phyloP scores from a whole-genome alignment of 805 yeast species.

The Candida broadrunensis region DNA sequence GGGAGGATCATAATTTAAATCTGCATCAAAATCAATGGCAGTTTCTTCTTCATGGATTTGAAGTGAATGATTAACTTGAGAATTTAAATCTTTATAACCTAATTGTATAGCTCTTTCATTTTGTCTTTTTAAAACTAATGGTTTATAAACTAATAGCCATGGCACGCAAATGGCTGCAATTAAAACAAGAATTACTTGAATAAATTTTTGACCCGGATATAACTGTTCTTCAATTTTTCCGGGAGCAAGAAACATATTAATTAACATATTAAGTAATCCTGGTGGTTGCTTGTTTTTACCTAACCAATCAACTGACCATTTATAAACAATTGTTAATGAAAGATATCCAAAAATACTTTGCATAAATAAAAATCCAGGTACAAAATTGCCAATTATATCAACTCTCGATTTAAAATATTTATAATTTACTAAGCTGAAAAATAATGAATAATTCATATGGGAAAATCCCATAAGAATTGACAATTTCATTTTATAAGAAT shows the following conservation, averaged over 20 bases:
- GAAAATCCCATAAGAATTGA: conserved; percentile 73
- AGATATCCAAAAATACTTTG: conserved; percentile 74
- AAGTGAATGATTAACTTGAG: conserved; percentile 40
- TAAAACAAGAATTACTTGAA: conserved; percentile 56
- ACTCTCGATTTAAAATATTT: conserved; percentile 54
- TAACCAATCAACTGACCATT: conserved; percentile 74
- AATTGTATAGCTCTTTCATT: conserved; percentile 31
- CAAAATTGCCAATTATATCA: conserved; percentile 69
- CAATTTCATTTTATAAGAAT: conserved; percentile 75
- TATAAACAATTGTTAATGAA: conserved; percentile 63
- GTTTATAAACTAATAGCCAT: conserved; percentile 67
- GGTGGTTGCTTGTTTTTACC: conserved; percentile 64
- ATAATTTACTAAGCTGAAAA: conserved; percentile 65
- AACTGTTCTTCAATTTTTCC: conserved; percentile 65
- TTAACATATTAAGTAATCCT: conserved; percentile 69
- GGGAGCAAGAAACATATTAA: conserved; percentile 72
- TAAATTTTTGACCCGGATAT: conserved; percentile 60
- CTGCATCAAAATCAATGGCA: conserved; percentile 17
- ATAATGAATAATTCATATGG: conserved; percentile 71
- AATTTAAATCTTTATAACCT: conserved; percentile 39
- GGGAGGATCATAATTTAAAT: conserved; percentile 11
- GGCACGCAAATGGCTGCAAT: conserved; percentile 70
- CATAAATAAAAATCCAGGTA: conserved; percentile 74
- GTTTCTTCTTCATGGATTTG: conserved; percentile 43
- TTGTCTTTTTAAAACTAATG: conserved; percentile 43